Conservation (phyloP, 2,329 filamentous ascomycete genomes). For the Diplodia sapinea region DNA sequence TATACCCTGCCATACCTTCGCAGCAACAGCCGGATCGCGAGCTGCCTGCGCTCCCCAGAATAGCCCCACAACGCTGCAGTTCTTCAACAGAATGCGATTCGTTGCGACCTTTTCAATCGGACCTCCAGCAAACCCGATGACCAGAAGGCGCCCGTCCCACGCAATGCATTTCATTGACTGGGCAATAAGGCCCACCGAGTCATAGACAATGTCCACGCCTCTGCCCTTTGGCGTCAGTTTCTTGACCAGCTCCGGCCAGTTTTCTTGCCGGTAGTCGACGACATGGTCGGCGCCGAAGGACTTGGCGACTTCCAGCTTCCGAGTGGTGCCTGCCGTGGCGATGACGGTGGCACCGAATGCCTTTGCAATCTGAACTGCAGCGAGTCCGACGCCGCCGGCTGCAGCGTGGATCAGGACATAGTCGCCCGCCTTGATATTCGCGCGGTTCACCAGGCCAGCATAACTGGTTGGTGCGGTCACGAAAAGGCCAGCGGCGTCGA, state of each 20-base stretch:
- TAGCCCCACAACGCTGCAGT: conserved; percentile 85
- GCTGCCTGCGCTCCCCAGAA: conserved; percentile 88
- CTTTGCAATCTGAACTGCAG: conserved; percentile 93
- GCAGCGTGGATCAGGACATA: conserved; percentile 90
- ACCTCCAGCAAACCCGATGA: conserved; percentile 88
- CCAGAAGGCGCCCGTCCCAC: conserved; percentile 87
- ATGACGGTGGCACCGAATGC: conserved; percentile 91
- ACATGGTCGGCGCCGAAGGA: conserved; percentile 84
- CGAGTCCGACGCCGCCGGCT: conserved; percentile 87
- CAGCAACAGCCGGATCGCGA: conserved; percentile 73
- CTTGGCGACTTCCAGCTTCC: conserved; percentile 80
- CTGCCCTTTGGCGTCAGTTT: conserved; percentile 73
- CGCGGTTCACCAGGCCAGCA: conserved; percentile 78
- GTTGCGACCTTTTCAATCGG: conserved; percentile 89
- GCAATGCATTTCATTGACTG: conserved; percentile 87
- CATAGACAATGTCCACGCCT: conserved; percentile 92
- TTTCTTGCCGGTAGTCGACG: conserved; percentile 73
- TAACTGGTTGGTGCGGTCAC: conserved; percentile 93
- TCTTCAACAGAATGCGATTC: conserved; percentile 92
- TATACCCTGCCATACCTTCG: conserved; percentile 80
- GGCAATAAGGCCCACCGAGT: conserved; percentile 90
- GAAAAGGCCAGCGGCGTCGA: conserved; percentile 85
- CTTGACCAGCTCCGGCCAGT: conserved; percentile 73
- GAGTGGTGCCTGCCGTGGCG: conserved; percentile 80
- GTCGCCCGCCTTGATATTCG: conserved; percentile 75